These are phyloP conservation scores for Penicillium daleae DNA, from an alignment of 495 filamentous ascomycete species.

Conservation along the genomic window DNA sequence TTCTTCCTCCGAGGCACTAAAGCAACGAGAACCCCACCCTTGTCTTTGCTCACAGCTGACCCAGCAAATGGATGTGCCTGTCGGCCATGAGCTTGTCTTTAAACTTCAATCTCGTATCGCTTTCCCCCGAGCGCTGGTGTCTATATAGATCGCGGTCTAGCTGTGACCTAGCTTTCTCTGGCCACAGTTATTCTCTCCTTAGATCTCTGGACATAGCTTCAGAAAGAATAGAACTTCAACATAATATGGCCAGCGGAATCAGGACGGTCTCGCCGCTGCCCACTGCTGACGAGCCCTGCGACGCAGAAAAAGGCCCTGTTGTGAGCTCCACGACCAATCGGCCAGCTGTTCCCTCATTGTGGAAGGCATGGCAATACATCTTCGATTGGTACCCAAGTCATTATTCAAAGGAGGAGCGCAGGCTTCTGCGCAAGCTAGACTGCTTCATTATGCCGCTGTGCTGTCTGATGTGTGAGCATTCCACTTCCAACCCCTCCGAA, in stretches of 20 bases:
- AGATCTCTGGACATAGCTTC: not conserved
- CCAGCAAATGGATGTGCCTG: not conserved
- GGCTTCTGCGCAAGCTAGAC: constrained; percentile 25
- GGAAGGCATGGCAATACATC: constrained; percentile 24
- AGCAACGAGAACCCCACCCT: not conserved
- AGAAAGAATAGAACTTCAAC: not conserved
- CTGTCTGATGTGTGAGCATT: constrained; percentile 21
- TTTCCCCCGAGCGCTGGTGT: not conserved
- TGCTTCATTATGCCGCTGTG: constrained; percentile 26
- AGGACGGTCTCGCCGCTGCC: not conserved
- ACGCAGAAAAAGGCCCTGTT: not conserved
- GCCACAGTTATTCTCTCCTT: not conserved
- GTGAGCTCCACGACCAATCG: constrained; percentile 9
- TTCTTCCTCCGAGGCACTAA: not conserved
- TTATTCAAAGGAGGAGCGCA: constrained; percentile 21
- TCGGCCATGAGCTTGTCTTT: not conserved
- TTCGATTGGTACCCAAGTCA: constrained; percentile 28
- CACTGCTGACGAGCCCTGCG: not conserved
- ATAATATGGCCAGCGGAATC: not conserved
- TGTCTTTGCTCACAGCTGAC: not conserved
- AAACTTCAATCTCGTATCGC: not conserved
- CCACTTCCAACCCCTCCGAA: not conserved
- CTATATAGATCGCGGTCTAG: not conserved
- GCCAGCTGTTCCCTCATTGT: constrained; percentile 23
- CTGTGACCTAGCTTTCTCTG: not conserved